Percentiles rank a stretch among this genome's conserved stretches.
phyloP scores from a whole-genome alignment of 2,329 filamentous ascomycete genomes.

The Diaporthe sp. region DNA sequence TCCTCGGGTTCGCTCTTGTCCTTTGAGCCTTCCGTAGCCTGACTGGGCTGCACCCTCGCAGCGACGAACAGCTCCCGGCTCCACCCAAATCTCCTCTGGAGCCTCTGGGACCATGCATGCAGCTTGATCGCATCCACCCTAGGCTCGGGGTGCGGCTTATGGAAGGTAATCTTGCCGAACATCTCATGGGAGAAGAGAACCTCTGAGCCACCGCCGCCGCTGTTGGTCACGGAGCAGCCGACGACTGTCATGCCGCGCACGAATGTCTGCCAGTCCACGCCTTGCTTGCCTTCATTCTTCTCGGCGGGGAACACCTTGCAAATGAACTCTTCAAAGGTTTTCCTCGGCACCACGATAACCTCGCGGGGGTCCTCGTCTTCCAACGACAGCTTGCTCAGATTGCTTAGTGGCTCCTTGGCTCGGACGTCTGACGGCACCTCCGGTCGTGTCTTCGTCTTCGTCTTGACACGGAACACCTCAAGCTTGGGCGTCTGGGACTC shows the following conservation, averaged over 20 bases:
- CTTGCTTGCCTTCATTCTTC: not conserved
- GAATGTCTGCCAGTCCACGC: not conserved
- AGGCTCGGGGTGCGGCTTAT: not conserved
- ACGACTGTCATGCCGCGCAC: not conserved
- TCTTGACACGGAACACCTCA: not conserved
- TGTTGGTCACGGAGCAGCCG: not conserved
- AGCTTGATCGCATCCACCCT: not conserved
- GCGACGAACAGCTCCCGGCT: not conserved
- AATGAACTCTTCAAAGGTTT: not conserved
- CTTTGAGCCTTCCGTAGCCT: not conserved
- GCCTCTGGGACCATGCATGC: not conserved
- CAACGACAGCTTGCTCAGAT: not conserved
- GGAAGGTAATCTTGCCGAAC: conserved; percentile 5
- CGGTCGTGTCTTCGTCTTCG: not conserved
- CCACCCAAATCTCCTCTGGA: not conserved
- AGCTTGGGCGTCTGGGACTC: not conserved
- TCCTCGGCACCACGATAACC: not conserved
- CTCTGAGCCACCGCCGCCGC: not conserved
- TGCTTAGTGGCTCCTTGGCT: not conserved
- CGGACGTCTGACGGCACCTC: not conserved
- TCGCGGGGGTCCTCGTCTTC: not conserved
- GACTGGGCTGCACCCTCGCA: too few species aligned
- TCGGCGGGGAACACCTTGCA: not conserved
- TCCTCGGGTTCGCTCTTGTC: not conserved
- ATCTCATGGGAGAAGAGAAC: conserved; percentile 6